Evolutionary conservation across 192 early-diverging fungal species (phyloP).

Genomic region (Entophlyctis luteolus): DNA sequence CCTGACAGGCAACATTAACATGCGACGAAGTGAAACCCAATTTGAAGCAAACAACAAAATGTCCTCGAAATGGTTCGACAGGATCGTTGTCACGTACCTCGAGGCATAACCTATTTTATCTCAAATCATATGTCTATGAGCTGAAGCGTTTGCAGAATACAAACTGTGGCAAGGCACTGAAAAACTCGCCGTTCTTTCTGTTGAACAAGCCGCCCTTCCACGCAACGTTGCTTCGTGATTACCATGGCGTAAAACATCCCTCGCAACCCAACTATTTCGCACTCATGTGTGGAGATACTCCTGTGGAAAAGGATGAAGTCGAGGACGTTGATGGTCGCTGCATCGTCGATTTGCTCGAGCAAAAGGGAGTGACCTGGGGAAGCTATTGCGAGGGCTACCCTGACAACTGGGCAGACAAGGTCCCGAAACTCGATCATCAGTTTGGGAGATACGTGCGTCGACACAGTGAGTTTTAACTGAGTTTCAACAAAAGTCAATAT

Average conservation of each 20-base stretch:
- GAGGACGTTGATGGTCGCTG: not conserved
- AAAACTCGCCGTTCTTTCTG: too few relatives aligned
- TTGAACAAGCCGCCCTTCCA: too few relatives aligned
- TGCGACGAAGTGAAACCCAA: too few relatives aligned
- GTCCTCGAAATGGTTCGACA: too few relatives aligned
- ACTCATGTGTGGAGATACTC: constrained; percentile 36
- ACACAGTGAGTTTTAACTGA: not conserved
- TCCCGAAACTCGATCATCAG: not conserved
- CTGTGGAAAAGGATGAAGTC: not conserved
- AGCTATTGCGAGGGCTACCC: constrained; percentile 50
- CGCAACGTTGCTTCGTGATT: constrained; percentile 55
- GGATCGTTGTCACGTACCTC: too few relatives aligned
- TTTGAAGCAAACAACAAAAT: too few relatives aligned
- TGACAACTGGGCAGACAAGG: not conserved
- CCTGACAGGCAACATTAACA: too few relatives aligned
- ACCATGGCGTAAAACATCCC: constrained; percentile 54
- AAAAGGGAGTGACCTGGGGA: constrained; percentile 55
- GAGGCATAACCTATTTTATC: too few relatives aligned
- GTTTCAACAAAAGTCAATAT: not conserved
- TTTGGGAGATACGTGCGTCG: not conserved
- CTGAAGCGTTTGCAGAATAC: too few relatives aligned
- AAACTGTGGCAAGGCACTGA: too few relatives aligned
- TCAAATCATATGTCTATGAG: too few relatives aligned
- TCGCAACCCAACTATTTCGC: constrained; percentile 75
- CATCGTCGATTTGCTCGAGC: constrained; percentile 48